Evolutionary conservation across 768 basidiomycete species (phyloP), one percentile per base, ranked within the genome.

Genomic region (Boletus rubescentipes): DNA sequence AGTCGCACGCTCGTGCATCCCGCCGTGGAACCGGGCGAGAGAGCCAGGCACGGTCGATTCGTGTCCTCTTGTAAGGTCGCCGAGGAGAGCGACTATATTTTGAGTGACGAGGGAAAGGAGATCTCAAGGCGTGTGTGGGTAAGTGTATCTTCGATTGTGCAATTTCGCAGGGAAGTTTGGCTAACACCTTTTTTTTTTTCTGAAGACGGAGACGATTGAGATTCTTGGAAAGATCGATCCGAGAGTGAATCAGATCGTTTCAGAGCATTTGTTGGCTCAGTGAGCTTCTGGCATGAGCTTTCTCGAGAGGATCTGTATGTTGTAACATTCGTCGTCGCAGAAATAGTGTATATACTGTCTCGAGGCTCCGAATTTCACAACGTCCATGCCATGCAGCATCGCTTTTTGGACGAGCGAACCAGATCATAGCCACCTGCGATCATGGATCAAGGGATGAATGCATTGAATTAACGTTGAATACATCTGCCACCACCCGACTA

Each of bases 1-100:
- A 63, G 72, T 49, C 69, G 74, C 36, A 68, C 72, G 20, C 60
- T 77, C 23, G 59, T 74, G 5, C 71, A 69, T 31, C 64, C 70
- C 9, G 70, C 68, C 12, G 56, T 73, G 23, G 67, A 62, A 21
- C 63, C 57, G 4, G 63, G 58, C 2, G 65, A 66, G 36, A 52
- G 53, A 53, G 26, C 10, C 10, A 61, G 61, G 45, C 62, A 67
- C 46, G 72, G 73, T 23, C 62, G 60, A 44, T 74, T 73, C 48
- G 41, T 73, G 9, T 62, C 67, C 20, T 61, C 37, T 15, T 67
- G 60, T 51, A 53, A 58, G 45, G 60, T 71, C 10, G 43, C 45
- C 1, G 68, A 73, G 51, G 68, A 67, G 57, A 71, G 72, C 18
- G 68, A 74, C 57, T 73, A 62, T 35, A 51, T 67, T 16, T 48